Base-by-base conservation (phyloP, 345 rosid species). In the Euphorbia lathyris region DNA sequence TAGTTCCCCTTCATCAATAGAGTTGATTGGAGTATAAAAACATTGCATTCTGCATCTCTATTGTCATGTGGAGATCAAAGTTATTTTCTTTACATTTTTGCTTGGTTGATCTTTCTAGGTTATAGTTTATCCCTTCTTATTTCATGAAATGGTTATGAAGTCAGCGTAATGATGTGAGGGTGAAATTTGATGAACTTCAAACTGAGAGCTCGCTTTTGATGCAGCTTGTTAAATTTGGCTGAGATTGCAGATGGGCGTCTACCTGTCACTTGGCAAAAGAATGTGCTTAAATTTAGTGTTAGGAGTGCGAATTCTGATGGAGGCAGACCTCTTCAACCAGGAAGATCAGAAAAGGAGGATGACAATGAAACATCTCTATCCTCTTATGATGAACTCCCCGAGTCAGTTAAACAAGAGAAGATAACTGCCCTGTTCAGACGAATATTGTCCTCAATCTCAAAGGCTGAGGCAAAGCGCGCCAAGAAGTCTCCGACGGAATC, bases 201-300 rank as follows among this genome's bases (percentile, higher is more conserved):
- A 77, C 88, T 80, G 84, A 85, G 78, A 66, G 74, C 26, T 56
- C 81, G 75, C 63, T 73, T 76, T 76, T 77, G 86, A 78, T 87
- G 83, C 89, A 86, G 92, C 89, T 85, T 82, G 76, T 88, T 83
- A 69, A 80, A 76, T 87, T 86, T 85, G 87, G 84, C 88, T 81
- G 87, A 82, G 85, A 78, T 79, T 76, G 86, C 82, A 81, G 84
- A 79, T 77, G 57, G 77, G 51, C 53, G 67, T 68, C 13, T 40
- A 2, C 59, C 65, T 32, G 74, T 78, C 65, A 29, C 65, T 60
- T 74, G 32, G 23, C 69, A 29, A 27, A 70, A 76, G 43, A 62
- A 11, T 13, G 55, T 19, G 17, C 64, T 19, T 42, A 72, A 50
- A 16, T 58, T 62, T 22, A 72, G 69, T 36, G 38, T 66, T 72